Percentiles rank a stretch among this genome's conserved stretches.
Conservation (phyloP, 352 stramenopile genomes). For the Ophiocytium majus region DNA sequence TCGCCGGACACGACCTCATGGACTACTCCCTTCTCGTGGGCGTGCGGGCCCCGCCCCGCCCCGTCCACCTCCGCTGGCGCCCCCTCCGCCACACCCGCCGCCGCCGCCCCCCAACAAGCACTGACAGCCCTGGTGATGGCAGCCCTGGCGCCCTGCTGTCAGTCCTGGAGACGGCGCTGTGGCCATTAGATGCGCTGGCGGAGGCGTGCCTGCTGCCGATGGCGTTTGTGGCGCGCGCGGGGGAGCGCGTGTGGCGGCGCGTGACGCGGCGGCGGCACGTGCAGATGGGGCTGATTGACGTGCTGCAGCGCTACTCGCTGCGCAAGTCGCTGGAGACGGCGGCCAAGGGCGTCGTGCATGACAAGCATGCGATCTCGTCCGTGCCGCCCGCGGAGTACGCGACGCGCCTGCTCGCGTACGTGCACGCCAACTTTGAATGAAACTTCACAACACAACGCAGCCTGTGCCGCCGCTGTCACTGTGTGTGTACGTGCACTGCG, state of each 20-base stretch:
- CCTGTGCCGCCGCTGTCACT: no score
- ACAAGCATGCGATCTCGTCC: constrained; percentile 32
- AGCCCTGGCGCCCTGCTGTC: background rate
- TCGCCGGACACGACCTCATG: constrained; percentile 35
- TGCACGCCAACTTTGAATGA: constrained; percentile 34
- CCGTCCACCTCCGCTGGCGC: background rate
- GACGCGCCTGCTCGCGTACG: constrained; percentile 36
- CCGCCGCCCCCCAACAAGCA: no score
- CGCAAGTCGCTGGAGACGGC: constrained; percentile 40
- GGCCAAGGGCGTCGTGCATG: constrained; percentile 42
- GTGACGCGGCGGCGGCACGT: background rate
- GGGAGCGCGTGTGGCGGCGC: background rate
- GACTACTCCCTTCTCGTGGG: constrained; percentile 54
- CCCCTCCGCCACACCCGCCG: background rate
- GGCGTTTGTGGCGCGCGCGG: background rate
- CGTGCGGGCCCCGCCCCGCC: background rate
- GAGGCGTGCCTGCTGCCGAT: background rate
- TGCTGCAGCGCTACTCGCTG: constrained; percentile 31
- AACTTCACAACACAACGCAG: no score
- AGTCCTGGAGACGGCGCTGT: background rate
- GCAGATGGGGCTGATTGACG: constrained; percentile 11
- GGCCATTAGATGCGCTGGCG: background rate
- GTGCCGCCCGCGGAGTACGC: constrained; percentile 42
- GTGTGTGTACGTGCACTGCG: no score
- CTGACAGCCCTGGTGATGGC: no score